These are phyloP conservation scores for Nicotiana paniculata DNA, from an alignment of 257 asterid genomes.

Conservation along the genomic window DNA sequence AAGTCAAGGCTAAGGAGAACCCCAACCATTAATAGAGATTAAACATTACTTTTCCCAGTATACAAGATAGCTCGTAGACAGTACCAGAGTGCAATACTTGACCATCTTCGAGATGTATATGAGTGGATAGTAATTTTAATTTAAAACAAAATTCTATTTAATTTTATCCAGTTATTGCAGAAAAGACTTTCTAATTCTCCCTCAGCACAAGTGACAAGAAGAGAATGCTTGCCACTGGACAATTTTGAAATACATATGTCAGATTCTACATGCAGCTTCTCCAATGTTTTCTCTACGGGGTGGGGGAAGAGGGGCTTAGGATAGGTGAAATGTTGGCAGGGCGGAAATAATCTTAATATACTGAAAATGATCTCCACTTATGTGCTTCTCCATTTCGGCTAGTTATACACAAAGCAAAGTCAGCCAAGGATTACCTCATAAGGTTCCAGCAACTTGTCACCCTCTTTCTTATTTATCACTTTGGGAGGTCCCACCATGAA, in stretches of 20 bases:
- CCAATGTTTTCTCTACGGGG: neutral
- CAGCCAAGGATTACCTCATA: slow-evolving; percentile 53
- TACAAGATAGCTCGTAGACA: neutral
- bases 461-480: slow-evolving; percentile 73
- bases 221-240: neutral
- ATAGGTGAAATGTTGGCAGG: too few relatives aligned
- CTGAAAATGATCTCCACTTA: neutral
- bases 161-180: neutral
- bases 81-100: neutral
- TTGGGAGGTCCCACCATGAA: slow-evolving; percentile 99
- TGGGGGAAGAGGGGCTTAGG: neutral
- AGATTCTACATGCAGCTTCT: neutral
- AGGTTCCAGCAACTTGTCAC: slow-evolving; percentile 85
- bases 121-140: neutral
- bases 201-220: neutral
- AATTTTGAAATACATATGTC: neutral
- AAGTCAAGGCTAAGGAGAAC: neutral
- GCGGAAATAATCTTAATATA: neutral
- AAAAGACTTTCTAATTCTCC: neutral
- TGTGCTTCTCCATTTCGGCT: neutral
- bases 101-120: neutral
- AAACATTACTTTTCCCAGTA: neutral
- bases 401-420: neutral
- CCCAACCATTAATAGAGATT: neutral
- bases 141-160: neutral